Conservation (phyloP, 2,329 filamentous ascomycete genomes). For the Annulohypoxylon truncatum region DNA sequence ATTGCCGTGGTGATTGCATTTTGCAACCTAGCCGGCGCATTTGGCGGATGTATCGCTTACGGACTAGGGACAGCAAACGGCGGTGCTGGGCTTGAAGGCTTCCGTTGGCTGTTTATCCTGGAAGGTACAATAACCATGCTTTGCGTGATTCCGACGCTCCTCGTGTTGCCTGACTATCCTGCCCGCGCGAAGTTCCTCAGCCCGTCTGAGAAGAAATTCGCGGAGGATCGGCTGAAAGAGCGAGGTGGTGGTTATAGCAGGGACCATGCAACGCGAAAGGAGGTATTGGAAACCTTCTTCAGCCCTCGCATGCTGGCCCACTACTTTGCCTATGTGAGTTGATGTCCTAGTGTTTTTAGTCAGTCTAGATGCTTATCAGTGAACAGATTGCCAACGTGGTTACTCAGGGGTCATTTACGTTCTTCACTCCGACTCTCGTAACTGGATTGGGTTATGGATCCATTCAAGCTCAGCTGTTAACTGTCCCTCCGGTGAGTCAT, state of each 20-base stretch:
- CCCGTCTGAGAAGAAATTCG: conserved; percentile 39
- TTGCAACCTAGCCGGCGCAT: conserved; percentile 73
- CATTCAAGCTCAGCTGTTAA: conserved; percentile 46
- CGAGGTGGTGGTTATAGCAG: conserved; percentile 53
- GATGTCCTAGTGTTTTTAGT: neutral
- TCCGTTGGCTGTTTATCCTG: conserved; percentile 62
- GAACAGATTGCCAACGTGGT: conserved; percentile 46
- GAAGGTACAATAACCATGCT: conserved; percentile 70
- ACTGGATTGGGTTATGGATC: conserved; percentile 53
- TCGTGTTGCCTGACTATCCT: conserved; percentile 45
- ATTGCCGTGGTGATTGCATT: conserved; percentile 75
- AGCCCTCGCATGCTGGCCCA: conserved; percentile 54
- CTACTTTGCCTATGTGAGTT: conserved; percentile 49
- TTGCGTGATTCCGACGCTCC: conserved; percentile 37
- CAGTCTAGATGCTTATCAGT: neutral
- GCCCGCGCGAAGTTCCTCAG: conserved; percentile 42
- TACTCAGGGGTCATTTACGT: conserved; percentile 57
- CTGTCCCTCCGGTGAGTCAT: conserved; percentile 43
- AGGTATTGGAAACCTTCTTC: conserved; percentile 52
- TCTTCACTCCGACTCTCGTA: conserved; percentile 65
- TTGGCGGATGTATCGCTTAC: conserved; percentile 69
- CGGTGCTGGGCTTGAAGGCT: conserved; percentile 58
- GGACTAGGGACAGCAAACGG: conserved; percentile 68
- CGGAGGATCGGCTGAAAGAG: conserved; percentile 42
- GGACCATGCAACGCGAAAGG: conserved; percentile 50